Percentiles rank a stretch among this genome's conserved stretches.
These are phyloP conservation scores for Volvox reticuliferus DNA, from an alignment of 139 green algal genomes.

Conservation along the genomic window DNA sequence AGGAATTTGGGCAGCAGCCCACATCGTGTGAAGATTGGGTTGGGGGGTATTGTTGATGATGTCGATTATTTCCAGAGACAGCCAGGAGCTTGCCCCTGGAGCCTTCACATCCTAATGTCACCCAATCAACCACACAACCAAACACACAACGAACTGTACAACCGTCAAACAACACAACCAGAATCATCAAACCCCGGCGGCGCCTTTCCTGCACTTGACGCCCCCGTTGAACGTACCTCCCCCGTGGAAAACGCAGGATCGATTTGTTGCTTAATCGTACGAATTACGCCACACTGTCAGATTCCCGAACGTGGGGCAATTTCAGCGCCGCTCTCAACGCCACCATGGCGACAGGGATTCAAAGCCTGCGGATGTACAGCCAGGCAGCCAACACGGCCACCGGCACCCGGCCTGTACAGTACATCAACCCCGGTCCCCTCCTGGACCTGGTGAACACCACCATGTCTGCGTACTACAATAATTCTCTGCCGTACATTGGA, in stretches of 20 bases:
- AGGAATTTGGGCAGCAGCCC: not conserved
- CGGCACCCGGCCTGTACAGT: not conserved
- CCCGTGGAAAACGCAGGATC: not conserved
- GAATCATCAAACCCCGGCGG: too few species aligned
- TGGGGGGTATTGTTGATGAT: too few species aligned
- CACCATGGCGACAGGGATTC: not conserved
- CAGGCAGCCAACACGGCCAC: not conserved
- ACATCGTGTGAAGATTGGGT: not conserved
- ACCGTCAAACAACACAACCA: too few species aligned
- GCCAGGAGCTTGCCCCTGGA: too few species aligned
- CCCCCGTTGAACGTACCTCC: not conserved
- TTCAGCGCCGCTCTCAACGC: not conserved
- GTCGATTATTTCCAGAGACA: too few species aligned
- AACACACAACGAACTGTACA: too few species aligned
- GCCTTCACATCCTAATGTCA: not conserved
- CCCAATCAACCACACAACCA: too few species aligned
- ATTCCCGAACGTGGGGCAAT: conserved; percentile 26
- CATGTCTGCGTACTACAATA: conserved; percentile 16
- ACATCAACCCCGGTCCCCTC: not conserved
- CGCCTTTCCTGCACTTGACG: not conserved
- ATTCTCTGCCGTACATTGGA: conserved; percentile 40
- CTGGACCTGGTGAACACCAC: not conserved
- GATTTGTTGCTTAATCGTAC: conserved; percentile 32
- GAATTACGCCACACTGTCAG: not conserved
- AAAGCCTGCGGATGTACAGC: not conserved